phyloP scores from a whole-genome alignment of 495 filamentous ascomycete genomes.

The Oleoguttula mirabilis region DNA sequence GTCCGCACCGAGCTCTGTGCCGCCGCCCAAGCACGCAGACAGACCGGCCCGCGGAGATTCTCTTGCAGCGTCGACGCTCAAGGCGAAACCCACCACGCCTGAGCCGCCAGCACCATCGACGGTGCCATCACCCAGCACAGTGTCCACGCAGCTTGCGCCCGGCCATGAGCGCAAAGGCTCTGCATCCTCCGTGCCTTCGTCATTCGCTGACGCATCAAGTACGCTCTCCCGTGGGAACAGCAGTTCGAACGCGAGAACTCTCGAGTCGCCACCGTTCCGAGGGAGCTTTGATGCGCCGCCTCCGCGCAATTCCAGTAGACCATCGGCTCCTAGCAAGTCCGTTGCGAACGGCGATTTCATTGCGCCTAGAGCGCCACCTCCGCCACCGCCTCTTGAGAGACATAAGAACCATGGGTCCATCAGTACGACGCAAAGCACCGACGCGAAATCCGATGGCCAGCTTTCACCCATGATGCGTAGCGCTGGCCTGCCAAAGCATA shows the following conservation, averaged over 20 bases:
- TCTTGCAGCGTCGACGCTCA: constrained; percentile 26
- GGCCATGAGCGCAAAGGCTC: constrained; percentile 25
- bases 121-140: background rate
- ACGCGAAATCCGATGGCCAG: constrained; percentile 16
- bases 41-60: constrained; percentile 49
- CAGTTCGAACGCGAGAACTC: constrained; percentile 22
- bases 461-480: constrained; percentile 14
- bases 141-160: constrained; percentile 6
- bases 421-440: constrained; percentile 34
- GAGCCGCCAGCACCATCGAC: constrained; percentile 21
- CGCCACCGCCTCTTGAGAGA: constrained; percentile 38
- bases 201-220: constrained; percentile 16
- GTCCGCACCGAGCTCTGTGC: background rate
- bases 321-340: constrained; percentile 32
- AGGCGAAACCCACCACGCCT: constrained; percentile 10
- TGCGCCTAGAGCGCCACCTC: constrained; percentile 49
- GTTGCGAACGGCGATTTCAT: constrained; percentile 45
- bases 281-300: constrained; percentile 22
- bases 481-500: constrained; percentile 59
- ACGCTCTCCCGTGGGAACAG: constrained; percentile 8
- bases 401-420: constrained; percentile 45
- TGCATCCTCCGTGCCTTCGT: constrained; percentile 13
- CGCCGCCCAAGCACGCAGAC: constrained; percentile 18
- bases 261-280: constrained; percentile 27
- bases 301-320: constrained; percentile 26